Evolutionary conservation across 1,284 basidiomycete species (phyloP).

Genomic region (Ceratobasidium sp.): DNA sequence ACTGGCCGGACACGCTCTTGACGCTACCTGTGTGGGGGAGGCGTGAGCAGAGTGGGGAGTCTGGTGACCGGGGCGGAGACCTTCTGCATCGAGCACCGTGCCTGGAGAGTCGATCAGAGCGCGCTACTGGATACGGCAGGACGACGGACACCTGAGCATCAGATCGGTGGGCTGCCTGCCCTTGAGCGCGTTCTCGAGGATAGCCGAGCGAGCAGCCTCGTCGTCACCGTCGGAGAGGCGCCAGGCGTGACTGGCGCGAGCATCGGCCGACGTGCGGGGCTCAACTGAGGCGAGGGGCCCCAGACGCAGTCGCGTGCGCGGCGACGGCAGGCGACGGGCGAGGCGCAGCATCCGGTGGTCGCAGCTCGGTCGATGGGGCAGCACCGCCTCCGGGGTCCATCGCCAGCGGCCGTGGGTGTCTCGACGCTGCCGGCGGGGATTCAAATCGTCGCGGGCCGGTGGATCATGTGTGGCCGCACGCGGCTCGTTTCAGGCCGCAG

Average conservation of each 20-base stretch:
- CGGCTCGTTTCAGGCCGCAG: neutral
- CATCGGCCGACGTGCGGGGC: slow-evolving; percentile 16
- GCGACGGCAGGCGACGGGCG: neutral
- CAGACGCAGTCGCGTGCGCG: slow-evolving; percentile 2
- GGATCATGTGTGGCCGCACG: neutral
- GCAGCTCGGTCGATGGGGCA: neutral
- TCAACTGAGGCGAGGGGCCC: slow-evolving; percentile 33
- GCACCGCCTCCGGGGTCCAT: slow-evolving; percentile 11
- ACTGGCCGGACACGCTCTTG: slow-evolving; percentile 88
- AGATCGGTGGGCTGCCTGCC: slow-evolving; percentile 80
- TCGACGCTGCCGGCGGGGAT: neutral
- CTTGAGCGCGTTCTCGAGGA: slow-evolving; percentile 81
- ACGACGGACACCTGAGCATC: slow-evolving; percentile 76
- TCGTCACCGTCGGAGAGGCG: slow-evolving; percentile 58
- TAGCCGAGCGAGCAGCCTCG: slow-evolving; percentile 70
- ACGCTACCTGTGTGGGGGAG: slow-evolving; percentile 68
- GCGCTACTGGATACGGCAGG: neutral
- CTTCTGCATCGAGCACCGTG: slow-evolving; percentile 84
- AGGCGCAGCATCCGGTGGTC: neutral
- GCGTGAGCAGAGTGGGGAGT: slow-evolving; percentile 32
- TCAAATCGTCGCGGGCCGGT: neutral
- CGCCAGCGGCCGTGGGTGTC: too few species aligned
- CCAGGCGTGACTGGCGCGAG: neutral
- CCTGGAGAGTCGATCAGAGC: slow-evolving; percentile 57
- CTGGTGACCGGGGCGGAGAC: slow-evolving; percentile 50